Conservation (phyloP, 768 basidiomycete species). For the Chalciporus chontae region DNA sequence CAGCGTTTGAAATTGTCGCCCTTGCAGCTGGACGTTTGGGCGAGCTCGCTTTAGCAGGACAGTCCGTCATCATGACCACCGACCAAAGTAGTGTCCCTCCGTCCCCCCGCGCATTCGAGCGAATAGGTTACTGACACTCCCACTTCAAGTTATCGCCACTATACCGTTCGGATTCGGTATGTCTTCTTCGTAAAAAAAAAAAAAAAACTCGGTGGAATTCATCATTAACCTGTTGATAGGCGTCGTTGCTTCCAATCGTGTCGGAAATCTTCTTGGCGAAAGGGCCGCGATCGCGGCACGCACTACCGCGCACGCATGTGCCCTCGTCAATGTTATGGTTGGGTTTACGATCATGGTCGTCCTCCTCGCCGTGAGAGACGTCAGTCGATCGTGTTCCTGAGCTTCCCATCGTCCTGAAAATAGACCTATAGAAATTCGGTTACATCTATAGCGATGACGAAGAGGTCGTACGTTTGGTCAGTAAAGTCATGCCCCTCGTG, state of each 20-base stretch:
- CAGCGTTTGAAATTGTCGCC: conserved; percentile 79
- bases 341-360: conserved; percentile 57
- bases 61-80: conserved; percentile 77
- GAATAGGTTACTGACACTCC: background rate
- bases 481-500: conserved; percentile 48
- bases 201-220: background rate
- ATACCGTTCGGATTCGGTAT: conserved; percentile 70
- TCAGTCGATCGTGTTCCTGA: conserved; percentile 26
- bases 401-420: background rate
- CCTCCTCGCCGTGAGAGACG: conserved; percentile 56
- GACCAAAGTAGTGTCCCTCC: conserved; percentile 54
- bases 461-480: conserved; percentile 48
- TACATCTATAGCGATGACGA: conserved; percentile 66
- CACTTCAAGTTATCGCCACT: conserved; percentile 56
- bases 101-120: background rate
- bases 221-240: conserved; percentile 29
- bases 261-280: conserved; percentile 71
- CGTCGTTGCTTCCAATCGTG: conserved; percentile 66
- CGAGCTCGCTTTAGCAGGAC: conserved; percentile 63
- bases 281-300: conserved; percentile 51
- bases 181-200: background rate
- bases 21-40: conserved; percentile 72
- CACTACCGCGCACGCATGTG: conserved; percentile 58
- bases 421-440: conserved; percentile 47
- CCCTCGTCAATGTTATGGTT: conserved; percentile 57